Evolutionary conservation across 169 alveolate species (phyloP), one percentile per base, ranked within the genome.

Genomic region (Babesia caballi): DNA sequence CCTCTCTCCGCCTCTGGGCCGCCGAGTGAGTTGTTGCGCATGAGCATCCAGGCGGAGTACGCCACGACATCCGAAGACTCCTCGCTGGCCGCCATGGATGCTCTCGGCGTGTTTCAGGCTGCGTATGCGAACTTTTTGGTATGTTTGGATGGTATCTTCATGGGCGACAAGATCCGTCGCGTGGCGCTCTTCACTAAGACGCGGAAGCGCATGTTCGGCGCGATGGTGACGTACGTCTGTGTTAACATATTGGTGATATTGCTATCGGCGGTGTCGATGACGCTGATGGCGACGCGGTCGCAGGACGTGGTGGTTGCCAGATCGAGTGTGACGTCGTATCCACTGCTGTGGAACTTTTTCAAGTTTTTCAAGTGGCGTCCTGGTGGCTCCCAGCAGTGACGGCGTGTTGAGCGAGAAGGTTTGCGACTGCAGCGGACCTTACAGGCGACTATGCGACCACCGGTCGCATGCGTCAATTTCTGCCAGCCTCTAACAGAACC

Each of bases 231-330:
- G 19, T 60, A 33, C 11, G 25, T 60, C 19, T 60, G 71, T 42
- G 23, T 60, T 11, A 60, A 42, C 49, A 60, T 60, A 4, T 42
- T 60, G 58, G 36, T 42, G n/a, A 60, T 38, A 3, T 38, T 60
- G 23, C 41, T 60, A 23, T 60, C 71, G n/a, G 49, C 35, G 44
- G 71, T 60, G n/a, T 19, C 57, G 27, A 42, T 60, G 8, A 33
- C 19, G 23, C 23, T 41, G n/a, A 60, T 60, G 71, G 4, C 35
- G 28, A 42, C 57, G n/a, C 4, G 35, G 35, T 60, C 71, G 33
- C 42, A 28, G 35, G n/a, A 3, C 6, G 12, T 19, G 9, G 32
- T 19, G 6, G 4, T 21, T 42, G 28, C 5, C 6, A 9, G 33
- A 33, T 33, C 27, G 21, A 36, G 27, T 11, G n/a, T 56, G 66